Conservation (phyloP, 352 stramenopile genomes). For the Phytophthora litchii region DNA sequence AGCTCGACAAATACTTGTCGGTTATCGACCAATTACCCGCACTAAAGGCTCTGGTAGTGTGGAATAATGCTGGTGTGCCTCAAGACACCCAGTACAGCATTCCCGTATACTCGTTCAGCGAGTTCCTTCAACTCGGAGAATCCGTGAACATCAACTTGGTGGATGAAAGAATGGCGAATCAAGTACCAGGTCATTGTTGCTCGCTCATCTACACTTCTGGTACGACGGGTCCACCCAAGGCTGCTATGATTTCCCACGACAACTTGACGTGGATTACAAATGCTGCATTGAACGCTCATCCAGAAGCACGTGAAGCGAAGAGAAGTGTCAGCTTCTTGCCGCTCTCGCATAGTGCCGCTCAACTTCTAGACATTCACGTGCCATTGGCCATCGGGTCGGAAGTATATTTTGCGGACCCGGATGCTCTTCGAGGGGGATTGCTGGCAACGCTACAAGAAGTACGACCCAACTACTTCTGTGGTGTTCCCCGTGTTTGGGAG, state of each 20-base stretch:
- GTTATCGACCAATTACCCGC: constrained; percentile 64
- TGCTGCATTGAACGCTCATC: constrained; percentile 48
- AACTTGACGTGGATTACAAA: constrained; percentile 74
- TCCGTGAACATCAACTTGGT: constrained; percentile 32
- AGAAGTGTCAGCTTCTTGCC: constrained; percentile 80
- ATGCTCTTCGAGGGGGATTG: constrained; percentile 73
- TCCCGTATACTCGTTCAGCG: constrained; percentile 59
- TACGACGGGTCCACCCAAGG: constrained; percentile 65
- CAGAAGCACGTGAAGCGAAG: constrained; percentile 56
- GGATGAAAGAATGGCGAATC: constrained; percentile 43
- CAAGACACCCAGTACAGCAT: constrained; percentile 37
- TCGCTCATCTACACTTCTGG: constrained; percentile 93
- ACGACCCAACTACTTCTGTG: constrained; percentile 79
- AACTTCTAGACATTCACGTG: constrained; percentile 83
- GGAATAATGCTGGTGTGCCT: constrained; percentile 41
- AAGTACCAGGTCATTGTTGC: constrained; percentile 69
- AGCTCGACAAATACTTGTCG: constrained; percentile 77
- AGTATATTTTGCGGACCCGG: constrained; percentile 76
- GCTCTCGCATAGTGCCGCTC: constrained; percentile 75
- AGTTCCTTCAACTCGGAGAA: constrained; percentile 63
- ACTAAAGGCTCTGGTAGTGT: constrained; percentile 82
- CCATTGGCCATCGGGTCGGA: constrained; percentile 63
- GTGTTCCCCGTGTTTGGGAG: constrained; percentile 89
- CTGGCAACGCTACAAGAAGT: constrained; percentile 70
- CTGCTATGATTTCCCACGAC: constrained; percentile 77